Base-by-base conservation (phyloP, 768 basidiomycete genomes). In the Termitomyces sp. region DNA sequence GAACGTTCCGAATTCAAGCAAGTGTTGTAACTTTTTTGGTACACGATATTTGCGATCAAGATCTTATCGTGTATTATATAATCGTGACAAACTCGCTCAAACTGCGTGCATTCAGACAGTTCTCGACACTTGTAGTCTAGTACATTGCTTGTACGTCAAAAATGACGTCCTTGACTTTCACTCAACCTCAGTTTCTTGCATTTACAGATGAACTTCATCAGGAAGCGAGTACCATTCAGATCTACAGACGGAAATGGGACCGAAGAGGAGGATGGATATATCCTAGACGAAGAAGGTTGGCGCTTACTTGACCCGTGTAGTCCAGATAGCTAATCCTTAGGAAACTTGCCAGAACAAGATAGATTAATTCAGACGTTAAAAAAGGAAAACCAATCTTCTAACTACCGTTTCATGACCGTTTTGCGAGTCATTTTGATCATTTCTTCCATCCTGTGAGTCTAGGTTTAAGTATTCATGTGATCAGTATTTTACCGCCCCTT, bases 261-360 rank as follows among this genome's bases (percentile, higher is more conserved):
- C 14, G 64, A 60, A 1, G 62, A 62, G 22, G 67, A 71, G 4
- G 68, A 68, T 14, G 56, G 55, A 50, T 47, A 51, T 21, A 67
- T 82, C 21, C 66, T 83, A 21, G 80, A 83, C 54, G 83, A 84
- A 55, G 78, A 83, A 72, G 79, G 82, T 78, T 46, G 59, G 62
- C 14, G 14, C 26, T 28, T 42, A 49, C 2, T 42, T 34, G 38
- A 40, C 8, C 46, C 10, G 14, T 40, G 26, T 26, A 12, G 43
- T 51, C 30, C 38, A 19, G 24, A n/a, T 41, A 21, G 12, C 30
- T 52, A 4, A 43, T 43, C 30, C 22, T 32, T 8, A 21, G 14
- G 19, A 21, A 48, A 30, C 14, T 42, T 40, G 2, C 19, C 61
- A 87, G 86, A 88, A 64, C 87, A 88, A 64, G 79, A 84, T 45